Evolutionary conservation across 768 basidiomycete species (phyloP), one percentile per base, ranked within the genome.

Genomic region (Hericium coralloides): DNA sequence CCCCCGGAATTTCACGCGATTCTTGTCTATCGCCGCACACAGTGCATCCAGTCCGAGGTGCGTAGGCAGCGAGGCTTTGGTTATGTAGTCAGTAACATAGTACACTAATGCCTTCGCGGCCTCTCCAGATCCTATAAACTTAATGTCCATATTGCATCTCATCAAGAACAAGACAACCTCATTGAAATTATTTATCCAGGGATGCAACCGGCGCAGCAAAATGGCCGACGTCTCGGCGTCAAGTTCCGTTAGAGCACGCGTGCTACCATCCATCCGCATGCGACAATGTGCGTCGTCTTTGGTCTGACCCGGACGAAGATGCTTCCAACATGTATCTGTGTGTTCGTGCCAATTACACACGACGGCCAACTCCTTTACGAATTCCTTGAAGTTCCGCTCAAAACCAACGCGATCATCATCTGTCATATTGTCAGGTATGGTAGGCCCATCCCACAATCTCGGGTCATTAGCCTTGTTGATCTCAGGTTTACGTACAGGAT

Each of bases 1-100:
- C 9, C 15, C 15, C 38, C 8, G 9, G 15, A 38, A 0, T 74
- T 51, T 2, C 38, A 38, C 9, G 15, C 9, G 9, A 38, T 38
- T 38, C 9, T 8, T 8, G 9, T 38, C 15, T 38, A 48, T 48
- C 10, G 47, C 47, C 8, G 47, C 47, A 9, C 12, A 12, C n/a
- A 49, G 6, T 4, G 48, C 48, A 20, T 22, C 15, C 2, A 49
- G n/a, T 12, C 48, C 71, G 1, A 76, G 70, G 61, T 79, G 73
- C 0, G 69, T 59, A 38, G 75, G 75, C 6, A 79, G 55, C 39
- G 73, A 68, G 0, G 70, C 53, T 55, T 80, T 80, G 1, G 76
- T 73, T 15, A 79, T 76, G 52, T 80, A 79, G 54, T 79, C 69
- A 0, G 77, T 79, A 17, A 79, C 74, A 52, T 79, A 80, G 56